Evolutionary conservation across 2,329 filamentous ascomycete species (phyloP), one percentile per base, ranked within the genome.

Genomic region (Tolypocladium paradoxum): DNA sequence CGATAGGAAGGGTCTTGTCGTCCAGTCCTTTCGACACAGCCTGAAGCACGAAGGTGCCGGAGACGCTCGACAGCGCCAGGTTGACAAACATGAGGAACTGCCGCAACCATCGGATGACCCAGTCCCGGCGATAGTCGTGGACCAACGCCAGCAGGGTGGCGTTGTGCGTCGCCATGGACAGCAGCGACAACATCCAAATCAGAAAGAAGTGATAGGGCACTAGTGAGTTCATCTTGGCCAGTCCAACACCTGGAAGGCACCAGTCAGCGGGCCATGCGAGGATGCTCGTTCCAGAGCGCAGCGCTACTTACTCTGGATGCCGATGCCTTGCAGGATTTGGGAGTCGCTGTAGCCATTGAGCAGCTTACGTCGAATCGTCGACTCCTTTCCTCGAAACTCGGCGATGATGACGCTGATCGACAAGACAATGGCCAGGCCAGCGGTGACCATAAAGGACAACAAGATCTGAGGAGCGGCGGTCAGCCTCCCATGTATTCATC

Each of bases 131-230:
- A 68, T 84, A 85, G 61, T 86, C 82, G 61, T 79, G 78, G 2
- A 83, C 79, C 35, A 87, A 74, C 1, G 81, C 81, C n/a, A 87
- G 72, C 18, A 87, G 69, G 0, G 82, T 81, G 5, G 80, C 75
- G 54, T 85, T 82, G 65, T 87, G 83, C 3, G 83, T 84, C 1
- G 81, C 79, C 57, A 81, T 85, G 18, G 81, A 81, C 8, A 87
- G 71, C 14, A 85, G 67, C 0, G 80, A 81, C 2, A 87, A 70
- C 70, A 85, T 83, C 83, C 83, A 87, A 58, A 87, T 78, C 52
- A 86, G 76, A 70, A 86, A 86, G 70, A 87, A 85, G 67, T 87
- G 83, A 63, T 87, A 87, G 0, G 82, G 76, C 0, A 83, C 75
- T 64, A 87, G 76, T 6, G 71, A 71, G 47, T 75, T 68, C 62